Evolutionary conservation across 805 yeast genomes (phyloP).

Genomic region (Wickerhamiella australiensis): DNA sequence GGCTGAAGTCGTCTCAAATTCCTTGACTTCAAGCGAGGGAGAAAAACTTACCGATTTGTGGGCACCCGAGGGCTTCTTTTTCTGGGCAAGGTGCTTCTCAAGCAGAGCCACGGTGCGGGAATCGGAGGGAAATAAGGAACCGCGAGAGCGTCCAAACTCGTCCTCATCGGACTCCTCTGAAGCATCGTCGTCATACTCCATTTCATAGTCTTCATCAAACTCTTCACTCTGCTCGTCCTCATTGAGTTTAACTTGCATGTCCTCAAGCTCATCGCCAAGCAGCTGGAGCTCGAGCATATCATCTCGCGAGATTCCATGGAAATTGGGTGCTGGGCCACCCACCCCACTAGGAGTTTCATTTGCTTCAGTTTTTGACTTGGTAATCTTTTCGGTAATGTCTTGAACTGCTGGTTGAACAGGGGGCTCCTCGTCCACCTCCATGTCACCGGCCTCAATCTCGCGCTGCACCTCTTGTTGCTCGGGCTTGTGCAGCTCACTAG

Average conservation of each 20-base stretch:
- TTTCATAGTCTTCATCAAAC: slow-evolving; percentile 30
- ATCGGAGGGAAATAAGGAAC: slow-evolving; percentile 27
- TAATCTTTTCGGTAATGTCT: not conserved
- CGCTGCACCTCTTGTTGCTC: not conserved
- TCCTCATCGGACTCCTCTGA: slow-evolving; percentile 26
- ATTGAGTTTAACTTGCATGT: slow-evolving; percentile 7
- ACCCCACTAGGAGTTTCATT: slow-evolving; percentile 48
- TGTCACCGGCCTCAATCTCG: not conserved
- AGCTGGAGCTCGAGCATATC: slow-evolving; percentile 26
- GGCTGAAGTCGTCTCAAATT: slow-evolving; percentile 20
- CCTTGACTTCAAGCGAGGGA: slow-evolving; percentile 20
- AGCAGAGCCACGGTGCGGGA: slow-evolving; percentile 16
- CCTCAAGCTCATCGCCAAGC: slow-evolving; percentile 17
- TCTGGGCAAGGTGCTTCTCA: slow-evolving; percentile 2
- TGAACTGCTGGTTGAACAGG: not conserved
- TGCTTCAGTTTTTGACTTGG: not conserved
- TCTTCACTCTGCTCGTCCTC: slow-evolving; percentile 36
- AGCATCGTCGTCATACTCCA: slow-evolving; percentile 43
- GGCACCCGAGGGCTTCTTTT: not conserved
- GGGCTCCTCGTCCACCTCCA: not conserved
- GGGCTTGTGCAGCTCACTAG: not conserved
- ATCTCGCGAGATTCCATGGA: slow-evolving; percentile 14
- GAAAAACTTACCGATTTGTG: slow-evolving; percentile 14
- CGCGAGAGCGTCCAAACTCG: slow-evolving; percentile 28
- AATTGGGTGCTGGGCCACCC: not conserved